Conservation (phyloP, 345 rosid species). For the Eutrema japonicum region DNA sequence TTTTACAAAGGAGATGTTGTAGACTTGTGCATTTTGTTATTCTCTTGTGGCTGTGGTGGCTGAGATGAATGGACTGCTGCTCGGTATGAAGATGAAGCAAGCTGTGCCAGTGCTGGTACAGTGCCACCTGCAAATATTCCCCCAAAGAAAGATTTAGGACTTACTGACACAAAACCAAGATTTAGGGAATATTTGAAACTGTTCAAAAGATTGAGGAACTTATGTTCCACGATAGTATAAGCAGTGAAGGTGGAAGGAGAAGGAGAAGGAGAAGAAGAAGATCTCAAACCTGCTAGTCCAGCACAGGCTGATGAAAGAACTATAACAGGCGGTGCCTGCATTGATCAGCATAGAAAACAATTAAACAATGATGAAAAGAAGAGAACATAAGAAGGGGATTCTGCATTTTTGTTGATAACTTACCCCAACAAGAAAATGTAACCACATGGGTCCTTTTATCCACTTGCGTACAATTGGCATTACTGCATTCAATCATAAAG, state of each 20-base stretch:
- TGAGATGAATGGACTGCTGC: slow-evolving; percentile 65
- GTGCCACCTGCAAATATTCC: slow-evolving; percentile 69
- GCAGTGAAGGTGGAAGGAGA: background rate
- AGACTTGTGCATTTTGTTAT: slow-evolving; percentile 61
- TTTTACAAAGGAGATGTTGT: slow-evolving; percentile 59
- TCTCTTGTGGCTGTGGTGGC: slow-evolving; percentile 49
- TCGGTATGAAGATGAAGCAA: slow-evolving; percentile 77
- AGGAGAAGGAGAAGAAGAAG: background rate
- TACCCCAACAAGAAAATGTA: slow-evolving; percentile 94
- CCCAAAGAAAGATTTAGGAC: slow-evolving; percentile 15
- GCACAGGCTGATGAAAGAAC: slow-evolving; percentile 94
- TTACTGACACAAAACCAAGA: slow-evolving; percentile 25
- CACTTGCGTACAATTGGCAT: slow-evolving; percentile 79
- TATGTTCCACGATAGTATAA: background rate
- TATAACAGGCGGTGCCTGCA: slow-evolving; percentile 95
- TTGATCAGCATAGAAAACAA: background rate
- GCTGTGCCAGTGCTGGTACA: slow-evolving; percentile 79
- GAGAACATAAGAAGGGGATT: background rate
- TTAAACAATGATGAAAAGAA: background rate
- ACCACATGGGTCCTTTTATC: slow-evolving; percentile 92
- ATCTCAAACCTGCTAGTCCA: slow-evolving; percentile 71
- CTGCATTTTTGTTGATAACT: slow-evolving; percentile 43
- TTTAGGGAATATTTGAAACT: too few species aligned
- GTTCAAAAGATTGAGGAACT: background rate
- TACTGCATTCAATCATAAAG: slow-evolving; percentile 50